Base-by-base conservation (phyloP, 805 yeast genomes). In the Ogataea naganishii region DNA sequence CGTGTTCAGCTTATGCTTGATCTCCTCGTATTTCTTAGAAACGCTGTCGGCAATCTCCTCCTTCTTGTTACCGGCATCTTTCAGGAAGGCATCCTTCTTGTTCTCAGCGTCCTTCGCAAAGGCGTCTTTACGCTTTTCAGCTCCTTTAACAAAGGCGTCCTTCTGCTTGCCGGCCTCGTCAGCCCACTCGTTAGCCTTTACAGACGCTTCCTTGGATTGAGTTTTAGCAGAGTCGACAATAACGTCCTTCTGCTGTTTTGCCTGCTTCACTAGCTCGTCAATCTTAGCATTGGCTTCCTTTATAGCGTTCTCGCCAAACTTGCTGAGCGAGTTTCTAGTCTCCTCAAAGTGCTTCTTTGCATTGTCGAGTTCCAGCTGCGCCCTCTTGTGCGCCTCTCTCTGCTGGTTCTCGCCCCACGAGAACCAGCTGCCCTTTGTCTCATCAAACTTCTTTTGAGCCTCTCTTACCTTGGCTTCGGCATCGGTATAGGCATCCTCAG, bases 361-460 rank as follows among this genome's bases (percentile, higher is more conserved):
- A 13, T 51, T 53, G 14, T 58, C 52, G 27, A 56, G 42, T 4
- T 49, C 33, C 24, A 39, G 41, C 26, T 56, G 49, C 6, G 65
- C 62, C 12, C 57, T 58, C 5, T 3, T 39, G 18, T 50, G 46
- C 12, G 60, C 43, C 23, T 61, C 62, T 28, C 53, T 47, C 26
- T 56, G 47, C 47, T 60, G 53, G 18, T 51, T 17, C 25, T 52
- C 45, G 13, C 66, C 62, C 58, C 63, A 60, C 7, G 46, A 34
- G 37, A 53, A 54, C 67, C 69, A 60, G 14, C 52, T 47, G 14
- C 44, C 42, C 23, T 56, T 43, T 14, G 51, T 43, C 6, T 52
- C 39, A 7, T 52, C 50, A 9, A 59, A 46, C 19, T 58, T 48
- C n/a, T n/a, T n/a, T 42, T 57, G 50, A 16, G 63, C 58, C 21